These are phyloP conservation scores for Marchantia paleacea DNA, from an alignment of 225 moss, liverwort and hornwort genomes.

Conservation along the genomic window DNA sequence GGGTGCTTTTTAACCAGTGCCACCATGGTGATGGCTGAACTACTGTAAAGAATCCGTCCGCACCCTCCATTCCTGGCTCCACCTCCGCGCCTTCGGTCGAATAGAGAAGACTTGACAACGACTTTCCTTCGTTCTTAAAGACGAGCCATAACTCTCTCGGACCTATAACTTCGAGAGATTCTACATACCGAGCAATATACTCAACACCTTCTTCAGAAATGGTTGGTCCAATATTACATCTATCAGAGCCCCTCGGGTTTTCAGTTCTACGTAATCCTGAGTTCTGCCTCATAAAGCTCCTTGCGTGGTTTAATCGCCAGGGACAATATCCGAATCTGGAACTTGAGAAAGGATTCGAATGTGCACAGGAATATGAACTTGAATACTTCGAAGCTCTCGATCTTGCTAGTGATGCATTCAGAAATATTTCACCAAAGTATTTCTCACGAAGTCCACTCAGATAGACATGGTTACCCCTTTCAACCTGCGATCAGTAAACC, in stretches of 20 bases:
- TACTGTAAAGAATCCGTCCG: slow-evolving; percentile 57
- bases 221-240: neutral
- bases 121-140: slow-evolving; percentile 72
- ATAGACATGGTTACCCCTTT: slow-evolving; percentile 65
- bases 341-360: slow-evolving; percentile 14
- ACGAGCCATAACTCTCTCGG: slow-evolving; percentile 74
- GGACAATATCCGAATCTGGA: slow-evolving; percentile 15
- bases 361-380: slow-evolving; percentile 16
- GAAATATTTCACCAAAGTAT: slow-evolving; percentile 69
- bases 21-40: slow-evolving; percentile 84
- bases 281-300: neutral
- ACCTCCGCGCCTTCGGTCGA: slow-evolving; percentile 36
- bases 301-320: neutral
- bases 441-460: slow-evolving; percentile 82
- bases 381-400: slow-evolving; percentile 24
- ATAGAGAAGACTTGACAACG: slow-evolving; percentile 65
- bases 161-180: slow-evolving; percentile 65
- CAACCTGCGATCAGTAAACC: slow-evolving; percentile 43
- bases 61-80: slow-evolving; percentile 43
- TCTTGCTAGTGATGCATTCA: slow-evolving; percentile 43
- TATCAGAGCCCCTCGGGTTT: neutral
- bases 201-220: slow-evolving; percentile 23
- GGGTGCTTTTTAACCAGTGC: slow-evolving; percentile 78
- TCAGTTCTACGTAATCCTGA: slow-evolving; percentile 19
- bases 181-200: slow-evolving; percentile 72